These are phyloP conservation scores for Annulohypoxylon maeteangense DNA, from an alignment of 495 filamentous ascomycete genomes.

Conservation along the genomic window DNA sequence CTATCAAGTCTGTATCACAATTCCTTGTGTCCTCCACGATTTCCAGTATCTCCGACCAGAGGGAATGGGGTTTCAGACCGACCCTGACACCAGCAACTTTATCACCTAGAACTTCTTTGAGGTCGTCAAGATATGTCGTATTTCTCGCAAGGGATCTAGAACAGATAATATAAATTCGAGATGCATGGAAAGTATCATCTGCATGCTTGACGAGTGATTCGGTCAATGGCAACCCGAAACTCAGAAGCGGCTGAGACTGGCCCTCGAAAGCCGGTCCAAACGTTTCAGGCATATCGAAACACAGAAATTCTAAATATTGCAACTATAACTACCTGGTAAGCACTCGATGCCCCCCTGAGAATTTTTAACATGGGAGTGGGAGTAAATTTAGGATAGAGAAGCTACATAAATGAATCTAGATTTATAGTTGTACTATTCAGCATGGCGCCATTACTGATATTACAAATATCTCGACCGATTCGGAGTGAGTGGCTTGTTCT, in stretches of 20 bases:
- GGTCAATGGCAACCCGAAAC: constrained; percentile 49
- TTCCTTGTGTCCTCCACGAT: constrained; percentile 58
- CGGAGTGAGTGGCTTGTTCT: too few species aligned
- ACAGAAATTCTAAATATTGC: background rate
- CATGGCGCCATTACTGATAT: too few species aligned
- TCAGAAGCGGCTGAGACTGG: constrained; percentile 42
- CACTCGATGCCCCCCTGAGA: background rate
- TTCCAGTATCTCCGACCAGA: constrained; percentile 67
- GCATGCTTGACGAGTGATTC: constrained; percentile 53
- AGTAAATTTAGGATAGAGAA: background rate
- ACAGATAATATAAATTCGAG: constrained; percentile 66
- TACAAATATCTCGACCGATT: constrained; percentile 24
- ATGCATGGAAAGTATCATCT: constrained; percentile 53
- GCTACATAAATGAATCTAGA: constrained; percentile 1
- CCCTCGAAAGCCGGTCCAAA: constrained; percentile 41
- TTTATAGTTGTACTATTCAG: background rate
- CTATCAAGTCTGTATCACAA: constrained; percentile 60
- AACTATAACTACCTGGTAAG: background rate
- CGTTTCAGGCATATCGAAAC: constrained; percentile 31
- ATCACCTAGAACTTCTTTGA: constrained; percentile 53
- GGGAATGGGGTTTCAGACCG: constrained; percentile 68
- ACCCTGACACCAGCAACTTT: constrained; percentile 60
- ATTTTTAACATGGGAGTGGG: background rate
- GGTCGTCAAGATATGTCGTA: constrained; percentile 57
- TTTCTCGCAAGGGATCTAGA: constrained; percentile 63